Percentiles rank a stretch among this genome's conserved stretches.
These are phyloP conservation scores for Austroboletus niveus DNA, from an alignment of 1,284 basidiomycete genomes.

Conservation along the genomic window DNA sequence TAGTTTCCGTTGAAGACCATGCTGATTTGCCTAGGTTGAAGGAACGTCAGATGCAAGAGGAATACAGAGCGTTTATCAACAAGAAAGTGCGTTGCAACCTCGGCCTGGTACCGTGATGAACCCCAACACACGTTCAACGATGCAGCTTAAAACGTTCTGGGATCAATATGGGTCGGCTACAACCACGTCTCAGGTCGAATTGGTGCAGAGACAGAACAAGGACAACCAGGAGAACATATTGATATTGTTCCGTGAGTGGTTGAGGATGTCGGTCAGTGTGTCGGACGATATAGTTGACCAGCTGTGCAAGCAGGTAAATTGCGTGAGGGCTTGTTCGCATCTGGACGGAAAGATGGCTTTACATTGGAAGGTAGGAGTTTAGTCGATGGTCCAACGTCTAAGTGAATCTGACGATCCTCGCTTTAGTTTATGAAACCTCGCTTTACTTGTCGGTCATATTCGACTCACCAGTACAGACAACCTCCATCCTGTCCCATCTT, in stretches of 20 bases:
- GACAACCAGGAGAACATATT: slow-evolving; percentile 63
- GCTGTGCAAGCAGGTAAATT: slow-evolving; percentile 53
- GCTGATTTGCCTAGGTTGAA: slow-evolving; percentile 50
- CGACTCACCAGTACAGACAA: slow-evolving; percentile 51
- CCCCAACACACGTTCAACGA: slow-evolving; percentile 1
- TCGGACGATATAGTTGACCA: slow-evolving; percentile 3
- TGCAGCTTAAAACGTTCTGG: slow-evolving; percentile 49
- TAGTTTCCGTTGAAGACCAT: slow-evolving; percentile 23
- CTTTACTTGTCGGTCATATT: slow-evolving; percentile 63
- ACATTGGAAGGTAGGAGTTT: slow-evolving; percentile 55
- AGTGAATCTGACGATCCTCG: neutral
- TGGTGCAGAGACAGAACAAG: slow-evolving; percentile 40
- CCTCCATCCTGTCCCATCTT: slow-evolving; percentile 58
- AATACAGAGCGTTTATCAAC: slow-evolving; percentile 61
- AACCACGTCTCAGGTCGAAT: slow-evolving; percentile 20
- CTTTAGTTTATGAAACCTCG: slow-evolving; percentile 66
- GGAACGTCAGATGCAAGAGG: slow-evolving; percentile 53
- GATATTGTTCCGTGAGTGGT: slow-evolving; percentile 60
- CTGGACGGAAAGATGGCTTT: slow-evolving; percentile 54
- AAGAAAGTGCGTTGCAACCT: slow-evolving; percentile 47
- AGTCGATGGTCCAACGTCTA: neutral
- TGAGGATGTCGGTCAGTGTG: neutral
- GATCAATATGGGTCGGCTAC: slow-evolving; percentile 7
- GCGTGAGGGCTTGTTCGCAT: slow-evolving; percentile 64
- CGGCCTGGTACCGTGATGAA: neutral